Evolutionary conservation across 495 filamentous ascomycete genomes (phyloP).

Genomic region (Neurospora sp.): DNA sequence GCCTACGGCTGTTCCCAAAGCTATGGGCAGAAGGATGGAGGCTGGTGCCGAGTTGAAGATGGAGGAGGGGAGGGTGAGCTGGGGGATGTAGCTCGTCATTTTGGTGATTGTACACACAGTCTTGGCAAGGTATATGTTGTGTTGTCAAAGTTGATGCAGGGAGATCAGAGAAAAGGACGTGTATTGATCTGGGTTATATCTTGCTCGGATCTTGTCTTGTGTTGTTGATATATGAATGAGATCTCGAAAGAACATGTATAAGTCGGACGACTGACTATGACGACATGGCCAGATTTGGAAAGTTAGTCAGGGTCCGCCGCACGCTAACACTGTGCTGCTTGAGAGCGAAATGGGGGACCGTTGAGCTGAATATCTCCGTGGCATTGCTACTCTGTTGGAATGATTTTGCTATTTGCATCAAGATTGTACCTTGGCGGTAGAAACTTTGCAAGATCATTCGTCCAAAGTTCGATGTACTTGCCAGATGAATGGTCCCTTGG

Average conservation of each 20-base stretch:
- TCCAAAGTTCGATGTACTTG: not conserved
- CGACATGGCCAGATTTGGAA: not conserved
- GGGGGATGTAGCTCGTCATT: slow-evolving; percentile 56
- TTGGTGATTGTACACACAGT: too few relatives aligned
- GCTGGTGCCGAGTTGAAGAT: slow-evolving; percentile 56
- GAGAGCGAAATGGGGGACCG: not conserved
- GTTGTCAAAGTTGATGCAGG: not conserved
- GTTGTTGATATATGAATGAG: not conserved
- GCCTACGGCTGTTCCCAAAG: slow-evolving; percentile 53
- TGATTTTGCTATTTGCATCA: not conserved
- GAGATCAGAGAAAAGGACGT: not conserved
- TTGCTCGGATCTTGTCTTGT: not conserved
- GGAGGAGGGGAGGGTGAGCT: slow-evolving; percentile 52
- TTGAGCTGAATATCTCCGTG: not conserved
- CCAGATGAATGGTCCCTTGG: not conserved
- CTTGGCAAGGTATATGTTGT: not conserved
- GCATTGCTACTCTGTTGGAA: not conserved
- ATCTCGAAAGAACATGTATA: not conserved
- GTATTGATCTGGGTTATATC: not conserved
- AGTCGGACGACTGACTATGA: not conserved
- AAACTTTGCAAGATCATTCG: not conserved
- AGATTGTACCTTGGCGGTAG: not conserved
- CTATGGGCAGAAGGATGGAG: slow-evolving; percentile 59
- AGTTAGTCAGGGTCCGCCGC: not conserved
- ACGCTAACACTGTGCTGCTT: not conserved